Base-by-base conservation (phyloP, 139 green algal species). In the Mesotaenium endlicherianum region DNA sequence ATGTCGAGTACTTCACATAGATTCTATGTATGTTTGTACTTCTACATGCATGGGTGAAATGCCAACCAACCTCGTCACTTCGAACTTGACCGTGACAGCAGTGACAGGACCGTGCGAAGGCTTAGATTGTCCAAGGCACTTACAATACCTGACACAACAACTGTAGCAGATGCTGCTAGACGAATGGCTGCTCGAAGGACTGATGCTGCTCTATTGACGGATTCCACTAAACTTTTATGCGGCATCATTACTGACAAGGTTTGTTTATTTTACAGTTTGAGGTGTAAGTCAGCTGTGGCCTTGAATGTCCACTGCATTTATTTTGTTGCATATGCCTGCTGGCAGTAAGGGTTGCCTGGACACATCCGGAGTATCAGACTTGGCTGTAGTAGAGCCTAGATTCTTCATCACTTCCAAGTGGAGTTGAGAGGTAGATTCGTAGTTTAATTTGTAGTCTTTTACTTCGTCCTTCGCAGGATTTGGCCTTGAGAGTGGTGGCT, bases 231-330 rank as follows among this genome's bases (percentile, higher is more conserved):
- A 31, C 58, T 86, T 20, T 39, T 88, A 0, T 86, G 76, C 20
- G 83, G 83, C 49, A 88, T 88, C 50, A 44, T 88, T 4, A 88
- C 83, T 1, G 83, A 88, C 38, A 86, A 78, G 83, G 83, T 74
- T 11, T 42, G 11, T 40, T 11, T 74, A 14, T 47, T 8, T 74
- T 39, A 16, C 60, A 74, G 8, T 20, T 74, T 14, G 34, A 74
- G 16, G 60, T 39, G 8, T 11, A 8, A 11, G 11, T 14, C 8
- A 11, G 60, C 11, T 58, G 11, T 4, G 17, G 8, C 5, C 42
- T 58, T 58, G 41, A 20, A 14, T 77, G 14, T 64, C 26, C 53
- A 64, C 53, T 64, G 11, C 43, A 6, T 6, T 72, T 40, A n/a
- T 72, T 72, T 72, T 72, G 60, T 11, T 72, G 5, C 11, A 47